Conservation (phyloP, 2,329 filamentous ascomycete species). For the Cladosporium sp. region DNA sequence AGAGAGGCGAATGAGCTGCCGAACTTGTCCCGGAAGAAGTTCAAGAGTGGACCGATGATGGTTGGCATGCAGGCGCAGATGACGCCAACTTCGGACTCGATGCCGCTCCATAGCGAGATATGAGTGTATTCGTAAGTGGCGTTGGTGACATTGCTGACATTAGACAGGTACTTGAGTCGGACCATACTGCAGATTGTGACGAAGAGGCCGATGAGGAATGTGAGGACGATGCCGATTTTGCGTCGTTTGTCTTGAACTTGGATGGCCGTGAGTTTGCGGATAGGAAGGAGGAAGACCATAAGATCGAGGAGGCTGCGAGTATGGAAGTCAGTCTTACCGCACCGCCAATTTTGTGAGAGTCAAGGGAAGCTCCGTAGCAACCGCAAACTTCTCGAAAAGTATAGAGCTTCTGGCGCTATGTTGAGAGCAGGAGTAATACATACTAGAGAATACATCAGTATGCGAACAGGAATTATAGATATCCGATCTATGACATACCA, state of each 20-base stretch:
- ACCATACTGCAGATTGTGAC: conserved; percentile 20
- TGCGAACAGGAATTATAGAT: not conserved
- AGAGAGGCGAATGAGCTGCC: conserved; percentile 1
- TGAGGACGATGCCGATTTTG: not conserved
- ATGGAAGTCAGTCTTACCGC: not conserved
- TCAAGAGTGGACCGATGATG: not conserved
- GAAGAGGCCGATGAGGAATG: conserved; percentile 17
- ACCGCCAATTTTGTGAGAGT: not conserved
- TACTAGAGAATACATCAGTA: not conserved
- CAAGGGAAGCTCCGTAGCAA: not conserved
- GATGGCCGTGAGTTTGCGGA: not conserved
- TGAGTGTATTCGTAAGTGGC: conserved; percentile 21
- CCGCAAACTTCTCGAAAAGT: not conserved
- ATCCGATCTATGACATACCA: not conserved
- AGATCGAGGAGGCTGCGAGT: not conserved
- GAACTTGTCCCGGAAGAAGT: not conserved
- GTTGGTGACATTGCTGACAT: conserved; percentile 15
- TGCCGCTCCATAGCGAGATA: conserved; percentile 19
- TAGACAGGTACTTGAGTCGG: conserved; percentile 14
- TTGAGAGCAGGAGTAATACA: not conserved
- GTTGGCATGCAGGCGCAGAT: conserved; percentile 23
- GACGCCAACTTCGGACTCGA: conserved; percentile 20
- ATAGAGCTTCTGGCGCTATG: not conserved
- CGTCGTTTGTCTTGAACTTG: not conserved
- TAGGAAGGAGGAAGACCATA: not conserved